These are phyloP conservation scores for Urtica urens DNA, from an alignment of 306 rosid species.

Conservation along the genomic window DNA sequence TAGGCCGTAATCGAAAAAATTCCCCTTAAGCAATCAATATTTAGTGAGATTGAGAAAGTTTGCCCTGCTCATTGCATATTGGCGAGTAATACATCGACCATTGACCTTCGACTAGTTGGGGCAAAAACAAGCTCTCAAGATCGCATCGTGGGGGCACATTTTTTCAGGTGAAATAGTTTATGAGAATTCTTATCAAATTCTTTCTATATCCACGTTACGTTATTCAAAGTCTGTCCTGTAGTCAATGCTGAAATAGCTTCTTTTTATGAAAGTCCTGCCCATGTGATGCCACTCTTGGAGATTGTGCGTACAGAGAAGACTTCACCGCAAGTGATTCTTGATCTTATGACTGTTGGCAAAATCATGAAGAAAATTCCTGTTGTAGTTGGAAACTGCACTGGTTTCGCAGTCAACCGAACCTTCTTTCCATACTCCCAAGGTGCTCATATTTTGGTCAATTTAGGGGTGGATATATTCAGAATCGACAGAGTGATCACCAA, in stretches of 20 bases:
- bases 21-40: slow-evolving; percentile 72
- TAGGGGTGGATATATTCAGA: slow-evolving; percentile 78
- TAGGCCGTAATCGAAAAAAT: slow-evolving; percentile 87
- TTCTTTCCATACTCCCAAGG: slow-evolving; percentile 87
- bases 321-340: slow-evolving; percentile 83
- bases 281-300: slow-evolving; percentile 95
- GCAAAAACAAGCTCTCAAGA: slow-evolving; percentile 59
- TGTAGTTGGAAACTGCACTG: slow-evolving; percentile 95
- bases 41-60: slow-evolving; percentile 71
- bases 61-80: slow-evolving; percentile 85
- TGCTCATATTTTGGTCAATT: slow-evolving; percentile 49
- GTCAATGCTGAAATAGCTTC: too few species aligned
- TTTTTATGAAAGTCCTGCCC: slow-evolving; percentile 98
- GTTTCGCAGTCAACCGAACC: slow-evolving; percentile 90
- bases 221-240: too few species aligned
- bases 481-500: slow-evolving; percentile 59
- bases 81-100: slow-evolving; percentile 83
- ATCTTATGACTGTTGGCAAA: slow-evolving; percentile 79
- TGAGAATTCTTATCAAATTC: slow-evolving; percentile 6
- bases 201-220: too few species aligned
- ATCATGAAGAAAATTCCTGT: slow-evolving; percentile 75
- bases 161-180: slow-evolving; percentile 63
- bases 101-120: slow-evolving; percentile 72
- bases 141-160: slow-evolving; percentile 88
- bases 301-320: slow-evolving; percentile 80